phyloP scores from a whole-genome alignment of 768 basidiomycete species.

The Macrolepiota albuminosa region DNA sequence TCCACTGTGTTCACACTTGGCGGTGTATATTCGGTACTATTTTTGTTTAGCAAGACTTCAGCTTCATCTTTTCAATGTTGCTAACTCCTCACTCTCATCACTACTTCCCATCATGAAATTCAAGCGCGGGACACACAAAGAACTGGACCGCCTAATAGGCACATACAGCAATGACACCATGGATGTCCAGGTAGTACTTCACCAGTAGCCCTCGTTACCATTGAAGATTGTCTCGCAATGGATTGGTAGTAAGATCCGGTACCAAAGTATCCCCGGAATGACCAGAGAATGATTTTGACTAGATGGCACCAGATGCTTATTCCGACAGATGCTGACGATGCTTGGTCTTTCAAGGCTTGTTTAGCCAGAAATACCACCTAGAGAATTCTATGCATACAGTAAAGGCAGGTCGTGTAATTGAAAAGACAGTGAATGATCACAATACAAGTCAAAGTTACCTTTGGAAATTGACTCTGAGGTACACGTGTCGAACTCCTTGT shows the following conservation, averaged over 20 bases:
- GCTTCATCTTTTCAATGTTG: too few species aligned
- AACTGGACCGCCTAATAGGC: too few species aligned
- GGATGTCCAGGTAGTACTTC: background rate
- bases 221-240: background rate
- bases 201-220: background rate
- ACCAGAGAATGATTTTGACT: background rate
- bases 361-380: background rate
- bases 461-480: too few species aligned
- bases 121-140: too few species aligned
- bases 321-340: background rate
- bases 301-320: background rate
- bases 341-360: background rate
- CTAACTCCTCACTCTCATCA: too few species aligned
- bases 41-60: too few species aligned
- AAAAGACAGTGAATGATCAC: background rate
- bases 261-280: background rate
- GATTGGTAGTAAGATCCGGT: background rate
- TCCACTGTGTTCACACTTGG: background rate
- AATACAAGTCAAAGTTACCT: background rate
- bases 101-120: too few species aligned
- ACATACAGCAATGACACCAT: background rate
- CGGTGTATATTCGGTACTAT: too few species aligned
- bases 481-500: background rate
- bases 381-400: background rate
- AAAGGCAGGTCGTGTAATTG: background rate